Conservation (phyloP, 1,284 basidiomycete genomes). For the Phlebopus sp. region DNA sequence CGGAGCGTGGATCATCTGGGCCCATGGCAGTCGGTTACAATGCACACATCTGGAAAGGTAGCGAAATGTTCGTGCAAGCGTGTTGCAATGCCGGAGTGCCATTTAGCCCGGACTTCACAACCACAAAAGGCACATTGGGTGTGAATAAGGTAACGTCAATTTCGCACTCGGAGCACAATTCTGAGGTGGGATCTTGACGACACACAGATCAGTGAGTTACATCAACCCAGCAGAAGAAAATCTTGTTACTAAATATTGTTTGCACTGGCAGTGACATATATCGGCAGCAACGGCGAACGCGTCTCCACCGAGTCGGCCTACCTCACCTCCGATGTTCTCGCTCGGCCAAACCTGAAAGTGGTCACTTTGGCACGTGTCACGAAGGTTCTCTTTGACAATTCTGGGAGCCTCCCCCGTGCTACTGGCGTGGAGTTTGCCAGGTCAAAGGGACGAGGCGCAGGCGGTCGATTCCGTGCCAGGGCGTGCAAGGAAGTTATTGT, state of each 20-base stretch:
- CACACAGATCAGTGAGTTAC: conserved; percentile 38
- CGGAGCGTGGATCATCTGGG: conserved; percentile 46
- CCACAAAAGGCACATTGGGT: conserved; percentile 29
- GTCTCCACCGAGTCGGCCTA: conserved; percentile 65
- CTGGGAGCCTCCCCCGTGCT: conserved; percentile 42
- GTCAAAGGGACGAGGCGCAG: conserved; percentile 13
- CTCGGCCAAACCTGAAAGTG: conserved; percentile 61
- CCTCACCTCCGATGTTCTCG: conserved; percentile 57
- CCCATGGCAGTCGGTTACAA: conserved; percentile 43
- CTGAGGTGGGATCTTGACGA: background rate
- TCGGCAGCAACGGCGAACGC: conserved; percentile 47
- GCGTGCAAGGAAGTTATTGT: conserved; percentile 61
- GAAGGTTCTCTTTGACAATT: conserved; percentile 55
- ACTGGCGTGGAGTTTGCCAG: conserved; percentile 58
- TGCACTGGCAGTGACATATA: conserved; percentile 58
- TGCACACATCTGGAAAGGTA: conserved; percentile 19
- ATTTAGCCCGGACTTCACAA: conserved; percentile 32
- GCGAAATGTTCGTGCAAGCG: conserved; percentile 27
- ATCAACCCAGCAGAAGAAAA: background rate
- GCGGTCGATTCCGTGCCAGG: conserved; percentile 39
- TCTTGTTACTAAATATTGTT: background rate
- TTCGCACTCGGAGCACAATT: background rate
- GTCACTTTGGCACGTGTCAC: conserved; percentile 52
- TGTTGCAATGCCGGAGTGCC: conserved; percentile 29
- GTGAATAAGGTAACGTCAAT: conserved; percentile 25